Evolutionary conservation across 2,329 filamentous ascomycete genomes (phyloP).

Genomic region (Aspergillus ibericus): DNA sequence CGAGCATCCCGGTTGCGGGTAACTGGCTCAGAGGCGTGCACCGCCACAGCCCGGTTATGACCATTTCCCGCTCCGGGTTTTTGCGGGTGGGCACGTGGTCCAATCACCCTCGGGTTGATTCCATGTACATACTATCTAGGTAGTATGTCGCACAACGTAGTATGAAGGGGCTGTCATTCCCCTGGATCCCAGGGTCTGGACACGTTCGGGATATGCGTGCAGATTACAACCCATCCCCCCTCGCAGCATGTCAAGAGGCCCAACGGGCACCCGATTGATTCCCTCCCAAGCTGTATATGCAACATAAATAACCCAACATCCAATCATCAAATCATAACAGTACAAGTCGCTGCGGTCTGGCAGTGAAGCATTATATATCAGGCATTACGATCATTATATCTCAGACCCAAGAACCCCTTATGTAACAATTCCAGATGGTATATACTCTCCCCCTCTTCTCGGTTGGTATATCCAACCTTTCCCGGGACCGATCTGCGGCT

Average conservation of each 20-base stretch:
- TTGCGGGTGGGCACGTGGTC: slow-evolving; percentile 17
- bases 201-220: not conserved
- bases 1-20: slow-evolving; percentile 7
- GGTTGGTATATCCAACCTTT: not conserved
- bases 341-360: slow-evolving; percentile 10
- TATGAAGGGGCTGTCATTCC: not conserved
- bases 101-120: not conserved
- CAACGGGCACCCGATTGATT: not conserved
- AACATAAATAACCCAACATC: not conserved
- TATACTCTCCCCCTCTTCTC: not conserved
- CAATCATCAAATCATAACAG: slow-evolving; percentile 11
- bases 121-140: not conserved
- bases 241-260: not conserved
- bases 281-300: not conserved
- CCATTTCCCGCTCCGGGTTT: slow-evolving; percentile 22
- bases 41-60: slow-evolving; percentile 26
- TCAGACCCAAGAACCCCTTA: not conserved
- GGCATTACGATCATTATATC: slow-evolving; percentile 4
- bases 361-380: slow-evolving; percentile 3
- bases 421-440: not conserved
- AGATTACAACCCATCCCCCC: slow-evolving; percentile 5
- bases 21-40: slow-evolving; percentile 9
- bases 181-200: not conserved
- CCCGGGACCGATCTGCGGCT: not conserved
- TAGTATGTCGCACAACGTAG: not conserved